These are phyloP conservation scores for Fusarium acutatum DNA, from an alignment of 2,329 filamentous ascomycete genomes.

Conservation along the genomic window DNA sequence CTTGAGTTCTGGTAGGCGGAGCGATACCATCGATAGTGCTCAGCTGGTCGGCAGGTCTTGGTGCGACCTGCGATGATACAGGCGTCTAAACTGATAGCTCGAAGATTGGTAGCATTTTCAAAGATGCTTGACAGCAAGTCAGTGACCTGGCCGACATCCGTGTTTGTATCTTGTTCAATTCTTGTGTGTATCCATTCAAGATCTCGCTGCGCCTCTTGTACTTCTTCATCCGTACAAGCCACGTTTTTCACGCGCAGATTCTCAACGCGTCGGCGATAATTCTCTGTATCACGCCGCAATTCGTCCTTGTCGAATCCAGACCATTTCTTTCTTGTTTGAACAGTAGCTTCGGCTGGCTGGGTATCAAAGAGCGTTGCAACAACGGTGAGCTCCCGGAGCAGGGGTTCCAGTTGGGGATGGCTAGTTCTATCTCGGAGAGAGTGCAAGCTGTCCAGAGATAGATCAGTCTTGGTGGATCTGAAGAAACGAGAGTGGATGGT, in stretches of 20 bases:
- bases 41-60: background rate
- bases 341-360: background rate
- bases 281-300: background rate
- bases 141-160: fast-evolving
- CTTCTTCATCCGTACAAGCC: background rate
- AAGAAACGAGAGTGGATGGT: background rate
- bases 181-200: background rate
- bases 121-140: background rate
- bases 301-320: background rate
- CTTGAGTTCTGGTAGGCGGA: background rate
- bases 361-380: background rate
- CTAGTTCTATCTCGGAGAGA: background rate
- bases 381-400: background rate
- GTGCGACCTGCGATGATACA: background rate
- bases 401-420: background rate
- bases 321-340: background rate
- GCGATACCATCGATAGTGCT: background rate
- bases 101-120: background rate
- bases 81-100: background rate
- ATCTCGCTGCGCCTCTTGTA: background rate
- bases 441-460: background rate
- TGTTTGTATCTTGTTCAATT: background rate
- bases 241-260: background rate
- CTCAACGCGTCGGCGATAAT: background rate
- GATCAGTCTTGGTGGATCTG: background rate